A percentile compares a stretch with the other conserved stretches of the same genome.
phyloP scores from a whole-genome alignment of 2,329 filamentous ascomycete genomes.

The Fusarium tuaranense region DNA sequence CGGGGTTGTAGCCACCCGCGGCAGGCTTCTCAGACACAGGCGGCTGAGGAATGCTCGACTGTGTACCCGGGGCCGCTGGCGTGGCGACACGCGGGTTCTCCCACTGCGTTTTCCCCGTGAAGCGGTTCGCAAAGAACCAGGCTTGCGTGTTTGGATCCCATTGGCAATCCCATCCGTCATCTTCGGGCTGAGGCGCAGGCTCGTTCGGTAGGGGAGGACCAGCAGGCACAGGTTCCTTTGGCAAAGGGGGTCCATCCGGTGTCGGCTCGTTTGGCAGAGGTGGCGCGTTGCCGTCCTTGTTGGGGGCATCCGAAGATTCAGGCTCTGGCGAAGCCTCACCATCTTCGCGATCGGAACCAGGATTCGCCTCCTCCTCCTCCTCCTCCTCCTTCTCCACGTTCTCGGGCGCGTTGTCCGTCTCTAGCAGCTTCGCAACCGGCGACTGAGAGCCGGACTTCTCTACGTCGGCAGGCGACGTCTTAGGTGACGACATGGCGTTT shows the following conservation, averaged over 20 bases:
- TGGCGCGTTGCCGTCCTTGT: conserved; percentile 43
- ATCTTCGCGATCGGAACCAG: conserved; percentile 33
- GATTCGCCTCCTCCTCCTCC: conserved; percentile 6
- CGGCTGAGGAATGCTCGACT: conserved; percentile 42
- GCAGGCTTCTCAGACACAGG: conserved; percentile 55
- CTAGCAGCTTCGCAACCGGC: conserved; percentile 18
- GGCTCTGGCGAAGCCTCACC: conserved; percentile 41
- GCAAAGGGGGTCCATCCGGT: conserved; percentile 48
- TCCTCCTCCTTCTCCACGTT: conserved; percentile 8
- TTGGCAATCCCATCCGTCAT: conserved; percentile 83
- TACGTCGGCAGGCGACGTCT: conserved; percentile 18
- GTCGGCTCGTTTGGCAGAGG: conserved; percentile 52
- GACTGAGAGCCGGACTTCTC: conserved; percentile 30
- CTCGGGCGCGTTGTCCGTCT: conserved; percentile 30
- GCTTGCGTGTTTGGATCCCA: conserved; percentile 77
- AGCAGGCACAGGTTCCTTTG: conserved; percentile 44
- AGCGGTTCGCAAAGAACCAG: conserved; percentile 89
- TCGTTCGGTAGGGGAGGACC: conserved; percentile 58
- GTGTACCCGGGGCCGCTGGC: conserved; percentile 44
- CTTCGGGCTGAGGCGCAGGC: conserved; percentile 65
- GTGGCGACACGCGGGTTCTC: conserved; percentile 82
- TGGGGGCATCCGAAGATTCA: conserved; percentile 14
- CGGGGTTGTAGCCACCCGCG: conserved; percentile 89
- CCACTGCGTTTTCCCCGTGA: conserved; percentile 82
- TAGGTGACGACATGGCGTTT: conserved; percentile 39